phyloP scores from a whole-genome alignment of 306 rosid genomes.

The Adenanthera pavonina region DNA sequence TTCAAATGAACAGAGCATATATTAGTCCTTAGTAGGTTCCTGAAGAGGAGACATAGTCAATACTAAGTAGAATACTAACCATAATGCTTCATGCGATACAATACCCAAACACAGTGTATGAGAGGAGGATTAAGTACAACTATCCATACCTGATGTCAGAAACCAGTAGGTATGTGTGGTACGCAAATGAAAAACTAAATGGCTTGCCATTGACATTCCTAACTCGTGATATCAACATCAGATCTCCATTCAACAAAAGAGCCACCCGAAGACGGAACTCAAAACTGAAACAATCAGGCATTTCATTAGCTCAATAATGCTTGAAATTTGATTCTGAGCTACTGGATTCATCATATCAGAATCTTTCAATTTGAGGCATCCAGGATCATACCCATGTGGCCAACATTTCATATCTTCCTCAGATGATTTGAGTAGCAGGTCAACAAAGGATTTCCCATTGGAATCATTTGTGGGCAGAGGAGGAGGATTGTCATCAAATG shows the following conservation, averaged over 20 bases:
- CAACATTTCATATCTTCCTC: conserved; percentile 84
- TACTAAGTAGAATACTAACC: background rate
- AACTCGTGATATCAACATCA: conserved; percentile 72
- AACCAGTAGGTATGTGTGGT: conserved; percentile 81
- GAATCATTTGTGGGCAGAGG: conserved; percentile 60
- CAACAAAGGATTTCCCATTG: conserved; percentile 64
- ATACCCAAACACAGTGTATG: background rate
- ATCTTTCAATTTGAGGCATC: conserved; percentile 12
- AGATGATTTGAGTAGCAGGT: conserved; percentile 75
- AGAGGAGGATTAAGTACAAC: conserved; percentile 24
- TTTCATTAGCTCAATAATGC: conserved; percentile 31
- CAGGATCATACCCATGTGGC: conserved; percentile 63
- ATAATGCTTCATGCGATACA: background rate
- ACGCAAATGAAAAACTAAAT: conserved; percentile 85
- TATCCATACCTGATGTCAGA: conserved; percentile 85
- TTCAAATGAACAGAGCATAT: conserved; percentile 11
- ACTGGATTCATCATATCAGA: background rate
- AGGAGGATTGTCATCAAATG: conserved; percentile 74
- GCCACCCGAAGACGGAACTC: conserved; percentile 88
- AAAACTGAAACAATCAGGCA: conserved; percentile 58
- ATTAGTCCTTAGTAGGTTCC: background rate
- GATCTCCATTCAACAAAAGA: conserved; percentile 65
- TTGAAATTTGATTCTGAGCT: conserved; percentile 26
- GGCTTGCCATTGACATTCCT: conserved; percentile 85
- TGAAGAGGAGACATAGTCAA: conserved; percentile 9